These are phyloP conservation scores for Tulasnella sp. DNA, from an alignment of 768 basidiomycete genomes.

Conservation along the genomic window DNA sequence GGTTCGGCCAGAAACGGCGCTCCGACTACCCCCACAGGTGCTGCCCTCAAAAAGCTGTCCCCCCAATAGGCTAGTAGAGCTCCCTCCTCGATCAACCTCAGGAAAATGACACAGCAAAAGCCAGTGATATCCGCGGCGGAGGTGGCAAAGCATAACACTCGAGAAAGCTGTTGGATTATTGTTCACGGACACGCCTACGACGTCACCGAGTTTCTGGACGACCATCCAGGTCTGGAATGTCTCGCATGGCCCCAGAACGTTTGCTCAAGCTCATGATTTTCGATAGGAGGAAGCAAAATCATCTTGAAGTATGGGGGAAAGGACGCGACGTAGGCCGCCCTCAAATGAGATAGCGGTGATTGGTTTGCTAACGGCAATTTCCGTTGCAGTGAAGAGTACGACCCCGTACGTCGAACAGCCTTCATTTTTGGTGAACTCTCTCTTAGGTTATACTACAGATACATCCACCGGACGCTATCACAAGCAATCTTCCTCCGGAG, in stretches of 20 bases:
- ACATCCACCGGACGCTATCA: conserved; percentile 39
- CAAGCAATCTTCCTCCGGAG: conserved; percentile 66
- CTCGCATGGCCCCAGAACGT: not conserved
- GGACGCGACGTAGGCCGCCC: conserved; percentile 72
- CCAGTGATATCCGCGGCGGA: conserved; percentile 41
- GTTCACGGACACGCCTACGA: conserved; percentile 83
- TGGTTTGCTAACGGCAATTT: not conserved
- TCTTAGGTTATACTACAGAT: conserved; percentile 41
- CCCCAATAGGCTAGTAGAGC: not conserved
- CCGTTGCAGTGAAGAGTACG: conserved; percentile 68
- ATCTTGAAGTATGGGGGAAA: conserved; percentile 88
- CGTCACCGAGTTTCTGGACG: conserved; percentile 70
- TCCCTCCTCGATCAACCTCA: not conserved
- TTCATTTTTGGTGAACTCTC: conserved; percentile 69
- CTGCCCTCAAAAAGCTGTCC: not conserved
- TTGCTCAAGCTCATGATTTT: not conserved
- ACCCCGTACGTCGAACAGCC: conserved; percentile 64
- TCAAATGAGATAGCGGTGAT: conserved; percentile 15
- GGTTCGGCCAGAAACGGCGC: conserved; percentile 15
- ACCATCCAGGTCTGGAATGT: conserved; percentile 60
- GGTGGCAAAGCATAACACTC: conserved; percentile 49
- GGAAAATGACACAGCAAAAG: conserved; percentile 22
- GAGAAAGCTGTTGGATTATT: conserved; percentile 80
- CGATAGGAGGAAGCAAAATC: conserved; percentile 74
- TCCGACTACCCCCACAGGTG: not conserved